A percentile compares a stretch with the other conserved stretches of the same genome.
phyloP scores from a whole-genome alignment of 139 green algal genomes.

The Coelastrella sp. region DNA sequence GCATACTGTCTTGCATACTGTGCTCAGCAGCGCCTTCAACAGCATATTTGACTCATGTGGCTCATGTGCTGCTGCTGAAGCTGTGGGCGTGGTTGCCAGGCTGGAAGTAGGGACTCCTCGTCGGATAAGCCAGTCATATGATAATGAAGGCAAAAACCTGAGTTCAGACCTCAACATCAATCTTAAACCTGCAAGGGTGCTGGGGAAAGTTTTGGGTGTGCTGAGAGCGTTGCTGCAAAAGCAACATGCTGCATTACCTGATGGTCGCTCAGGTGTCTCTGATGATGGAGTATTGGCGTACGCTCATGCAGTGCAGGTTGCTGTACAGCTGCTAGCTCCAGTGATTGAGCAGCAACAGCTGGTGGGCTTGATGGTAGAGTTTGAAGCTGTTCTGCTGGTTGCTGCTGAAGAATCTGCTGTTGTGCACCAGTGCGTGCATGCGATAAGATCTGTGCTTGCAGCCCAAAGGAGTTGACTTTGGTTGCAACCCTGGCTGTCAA shows the following conservation, averaged over 20 bases:
- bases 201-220: not conserved
- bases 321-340: not conserved
- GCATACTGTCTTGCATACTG: not conserved
- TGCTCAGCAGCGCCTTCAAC: too few species aligned
- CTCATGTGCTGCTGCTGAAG: not conserved
- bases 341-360: not conserved
- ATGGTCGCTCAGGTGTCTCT: not conserved
- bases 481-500: too few species aligned
- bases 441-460: too few species aligned
- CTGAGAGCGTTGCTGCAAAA: not conserved
- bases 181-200: not conserved
- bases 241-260: not conserved
- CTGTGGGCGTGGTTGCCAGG: too few species aligned
- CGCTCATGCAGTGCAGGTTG: not conserved
- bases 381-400: not conserved
- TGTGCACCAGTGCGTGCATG: not conserved
- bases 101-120: too few species aligned
- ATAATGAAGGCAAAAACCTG: not conserved
- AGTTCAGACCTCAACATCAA: too few species aligned
- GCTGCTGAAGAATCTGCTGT: not conserved
- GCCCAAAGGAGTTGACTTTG: too few species aligned
- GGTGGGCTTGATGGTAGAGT: not conserved
- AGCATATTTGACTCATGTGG: not conserved
- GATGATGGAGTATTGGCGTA: not conserved
- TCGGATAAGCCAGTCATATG: too few species aligned